Evolutionary conservation across 2,329 filamentous ascomycete genomes (phyloP), one percentile per base, ranked within the genome.

Genomic region (Xylariaceae sp.): DNA sequence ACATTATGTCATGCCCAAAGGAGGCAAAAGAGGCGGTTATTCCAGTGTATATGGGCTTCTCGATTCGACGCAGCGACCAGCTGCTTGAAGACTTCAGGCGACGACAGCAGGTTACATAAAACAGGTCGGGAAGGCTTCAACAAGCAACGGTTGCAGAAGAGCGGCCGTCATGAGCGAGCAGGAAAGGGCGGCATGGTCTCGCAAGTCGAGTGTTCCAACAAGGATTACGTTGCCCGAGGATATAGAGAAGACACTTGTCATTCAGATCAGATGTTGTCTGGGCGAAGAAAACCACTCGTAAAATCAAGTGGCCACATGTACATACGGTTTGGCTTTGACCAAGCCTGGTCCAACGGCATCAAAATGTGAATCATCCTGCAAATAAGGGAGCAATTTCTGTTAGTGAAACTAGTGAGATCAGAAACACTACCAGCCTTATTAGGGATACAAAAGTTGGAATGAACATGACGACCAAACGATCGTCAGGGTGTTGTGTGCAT

Each of bases 331-430:
- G 62, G 53, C 60, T 50, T 62, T 45, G 56, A 44, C 47, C 44
- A 59, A 43, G 58, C 36, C 56, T 48, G 45, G 58, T 43, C 49
- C 47, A 6, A 36, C 8, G 16, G 33, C n/a, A 36, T 8, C 33
- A 58, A 67, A 68, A 65, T 67, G 63, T 63, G 64, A 67, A 64
- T 62, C 53, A 60, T 64, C 59, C 56, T 64, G 44, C 58, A 61
- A 62, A 65, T 60, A 41, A 67, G 63, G 51, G 58, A 56, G 17
- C 34, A 43, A 49, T 40, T 46, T 29, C 31, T 50, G 12, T 17
- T 39, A 36, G 46, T 63, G 58, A 63, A 40, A 62, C 44, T 53
- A 50, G 54, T 23, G 14, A 53, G 36, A 63, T 59, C 53, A 52
- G 57, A 48, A 64, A 59, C 29, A 63, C 40, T 29, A 33, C 8